Percentiles rank a stretch among this genome's conserved stretches.
Conservation (phyloP, 129 eudicot species). For the Tagetes patula region DNA sequence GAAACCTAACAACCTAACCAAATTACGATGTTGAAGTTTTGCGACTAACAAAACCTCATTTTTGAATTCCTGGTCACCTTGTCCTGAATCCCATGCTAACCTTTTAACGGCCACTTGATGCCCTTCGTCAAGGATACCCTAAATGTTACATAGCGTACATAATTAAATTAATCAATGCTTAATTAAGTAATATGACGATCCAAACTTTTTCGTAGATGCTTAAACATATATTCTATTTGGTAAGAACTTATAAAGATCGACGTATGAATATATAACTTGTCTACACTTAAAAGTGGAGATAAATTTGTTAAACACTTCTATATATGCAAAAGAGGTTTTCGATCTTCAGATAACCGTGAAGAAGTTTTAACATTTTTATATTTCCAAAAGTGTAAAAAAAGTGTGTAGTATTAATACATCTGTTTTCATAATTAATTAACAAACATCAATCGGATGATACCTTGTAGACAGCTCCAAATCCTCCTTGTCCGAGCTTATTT, state of each 20-base stretch:
- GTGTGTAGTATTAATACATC: too few species aligned
- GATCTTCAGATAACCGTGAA: too few species aligned
- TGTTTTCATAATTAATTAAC: too few species aligned
- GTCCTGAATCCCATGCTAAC: background rate
- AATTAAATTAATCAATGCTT: background rate
- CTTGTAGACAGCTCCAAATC: background rate
- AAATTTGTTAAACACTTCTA: too few species aligned
- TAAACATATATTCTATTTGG: background rate
- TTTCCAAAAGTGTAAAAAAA: too few species aligned
- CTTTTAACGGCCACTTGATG: background rate
- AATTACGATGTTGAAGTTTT: slow-evolving; percentile 4
- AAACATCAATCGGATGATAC: background rate
- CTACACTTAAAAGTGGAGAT: too few species aligned
- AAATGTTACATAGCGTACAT: background rate
- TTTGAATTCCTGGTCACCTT: background rate
- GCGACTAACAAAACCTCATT: background rate
- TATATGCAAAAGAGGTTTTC: too few species aligned
- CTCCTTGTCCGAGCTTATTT: background rate
- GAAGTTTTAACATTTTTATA: too few species aligned
- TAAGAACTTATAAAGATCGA: too few species aligned
- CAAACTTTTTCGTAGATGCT: background rate
- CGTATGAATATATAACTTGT: too few species aligned
- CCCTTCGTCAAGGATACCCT: background rate
- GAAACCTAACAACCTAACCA: background rate
- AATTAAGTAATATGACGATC: background rate